Percentiles rank a stretch among this genome's conserved stretches.
Conservation (phyloP, 352 stramenopile species). For the Hyaloperonospora brassicae region DNA sequence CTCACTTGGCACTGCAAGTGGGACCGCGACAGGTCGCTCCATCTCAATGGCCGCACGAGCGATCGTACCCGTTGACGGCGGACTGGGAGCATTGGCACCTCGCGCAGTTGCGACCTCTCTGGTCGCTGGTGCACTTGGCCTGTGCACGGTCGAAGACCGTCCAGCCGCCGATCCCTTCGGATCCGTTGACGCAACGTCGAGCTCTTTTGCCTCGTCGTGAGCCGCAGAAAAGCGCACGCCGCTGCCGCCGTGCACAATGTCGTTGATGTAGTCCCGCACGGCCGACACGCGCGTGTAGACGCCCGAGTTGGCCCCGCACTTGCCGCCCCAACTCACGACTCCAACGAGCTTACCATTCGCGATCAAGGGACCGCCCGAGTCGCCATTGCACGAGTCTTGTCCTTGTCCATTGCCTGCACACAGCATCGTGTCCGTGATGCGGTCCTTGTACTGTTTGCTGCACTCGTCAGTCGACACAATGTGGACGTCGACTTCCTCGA, state of each 20-base stretch:
- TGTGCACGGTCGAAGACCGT: too few species aligned
- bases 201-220: too few species aligned
- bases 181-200: too few species aligned
- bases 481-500: slow-evolving; percentile 43
- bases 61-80: too few species aligned
- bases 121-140: too few species aligned
- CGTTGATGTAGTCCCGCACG: slow-evolving; percentile 41
- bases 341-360: slow-evolving; percentile 37
- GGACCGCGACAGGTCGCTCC: too few species aligned
- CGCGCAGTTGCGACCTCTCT: too few species aligned
- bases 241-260: slow-evolving; percentile 13
- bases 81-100: too few species aligned
- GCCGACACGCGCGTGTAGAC: slow-evolving; percentile 48
- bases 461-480: slow-evolving; percentile 47
- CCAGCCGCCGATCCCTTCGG: too few species aligned
- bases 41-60: too few species aligned
- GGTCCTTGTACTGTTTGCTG: slow-evolving; percentile 45
- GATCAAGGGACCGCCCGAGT: slow-evolving; percentile 54
- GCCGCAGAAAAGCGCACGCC: too few species aligned
- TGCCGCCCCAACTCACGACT: slow-evolving; percentile 51
- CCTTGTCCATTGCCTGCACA: slow-evolving; percentile 39
- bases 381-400: slow-evolving; percentile 55
- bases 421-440: slow-evolving; percentile 49
- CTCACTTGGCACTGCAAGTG: too few species aligned
- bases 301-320: slow-evolving; percentile 37